These are phyloP conservation scores for Mortierella sp. DNA, from an alignment of 371 early-diverging fungal species.

Conservation along the genomic window DNA sequence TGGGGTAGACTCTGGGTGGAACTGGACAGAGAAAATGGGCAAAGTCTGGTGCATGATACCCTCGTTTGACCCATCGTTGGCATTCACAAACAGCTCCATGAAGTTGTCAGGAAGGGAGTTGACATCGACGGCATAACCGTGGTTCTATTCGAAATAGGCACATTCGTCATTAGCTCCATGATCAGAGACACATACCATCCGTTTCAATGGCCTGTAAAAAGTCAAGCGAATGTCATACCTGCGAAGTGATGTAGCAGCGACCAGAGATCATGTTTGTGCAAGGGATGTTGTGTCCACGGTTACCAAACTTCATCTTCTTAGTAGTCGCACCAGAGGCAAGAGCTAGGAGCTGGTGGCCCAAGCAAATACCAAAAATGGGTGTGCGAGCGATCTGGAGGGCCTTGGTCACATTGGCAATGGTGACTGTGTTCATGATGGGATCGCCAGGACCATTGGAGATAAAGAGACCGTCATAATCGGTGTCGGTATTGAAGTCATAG, in stretches of 20 bases:
- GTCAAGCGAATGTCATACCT: constrained; percentile 39
- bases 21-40: constrained; percentile 97
- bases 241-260: constrained; percentile 96
- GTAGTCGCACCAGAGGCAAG: constrained; percentile 94
- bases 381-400: constrained; percentile 76
- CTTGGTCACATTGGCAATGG: constrained; percentile 76
- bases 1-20: constrained; percentile 98
- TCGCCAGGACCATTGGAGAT: constrained; percentile 98
- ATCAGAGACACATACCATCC: too few relatives aligned
- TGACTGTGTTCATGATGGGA: constrained; percentile 82
- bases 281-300: constrained; percentile 98
- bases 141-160: constrained; percentile 67
- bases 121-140: constrained; percentile 96
- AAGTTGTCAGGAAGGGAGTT: constrained; percentile 78
- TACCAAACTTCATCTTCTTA: constrained; percentile 96
- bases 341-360: constrained; percentile 96
- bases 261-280: constrained; percentile 95
- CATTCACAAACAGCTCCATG: constrained; percentile 94
- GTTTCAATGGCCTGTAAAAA: too few relatives aligned
- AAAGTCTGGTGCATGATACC: constrained; percentile 90
- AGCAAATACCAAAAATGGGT: constrained; percentile 98
- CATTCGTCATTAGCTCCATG: too few relatives aligned
- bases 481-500: constrained; percentile 84
- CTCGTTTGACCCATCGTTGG: constrained; percentile 98
- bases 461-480: constrained; percentile 92